phyloP scores from a whole-genome alignment of 1,284 basidiomycete species.

The Farysia itapuensis region DNA sequence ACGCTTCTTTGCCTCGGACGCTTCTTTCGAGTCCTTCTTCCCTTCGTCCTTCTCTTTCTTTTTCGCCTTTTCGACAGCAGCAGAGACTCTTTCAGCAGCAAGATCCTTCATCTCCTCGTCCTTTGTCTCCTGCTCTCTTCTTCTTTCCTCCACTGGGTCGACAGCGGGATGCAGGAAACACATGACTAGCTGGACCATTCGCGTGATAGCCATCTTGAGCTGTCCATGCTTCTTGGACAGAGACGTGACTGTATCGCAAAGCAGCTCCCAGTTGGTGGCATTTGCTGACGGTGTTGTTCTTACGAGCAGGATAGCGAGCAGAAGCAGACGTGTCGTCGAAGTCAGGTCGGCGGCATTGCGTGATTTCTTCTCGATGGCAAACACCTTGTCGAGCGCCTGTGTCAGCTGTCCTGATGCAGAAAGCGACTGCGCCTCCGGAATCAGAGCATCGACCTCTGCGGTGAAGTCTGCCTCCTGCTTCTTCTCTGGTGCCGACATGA shows the following conservation, averaged over 20 bases:
- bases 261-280: slow-evolving; percentile 41
- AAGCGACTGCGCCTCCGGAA: slow-evolving; percentile 62
- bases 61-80: slow-evolving; percentile 12
- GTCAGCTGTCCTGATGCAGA: slow-evolving; percentile 72
- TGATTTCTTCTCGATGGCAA: slow-evolving; percentile 89
- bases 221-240: slow-evolving; percentile 94
- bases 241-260: slow-evolving; percentile 44
- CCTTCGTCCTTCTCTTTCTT: slow-evolving; percentile 28
- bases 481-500: slow-evolving; percentile 47
- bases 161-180: slow-evolving; percentile 46
- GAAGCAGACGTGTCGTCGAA: slow-evolving; percentile 83
- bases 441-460: slow-evolving; percentile 63
- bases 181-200: slow-evolving; percentile 69
- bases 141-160: slow-evolving; percentile 65
- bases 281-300: slow-evolving; percentile 33
- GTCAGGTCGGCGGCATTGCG: slow-evolving; percentile 91
- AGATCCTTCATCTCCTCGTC: slow-evolving; percentile 37
- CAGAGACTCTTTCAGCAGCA: slow-evolving; percentile 22
- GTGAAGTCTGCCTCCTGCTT: slow-evolving; percentile 67
- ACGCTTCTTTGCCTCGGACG: slow-evolving; percentile 12
- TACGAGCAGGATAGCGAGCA: slow-evolving; percentile 66
- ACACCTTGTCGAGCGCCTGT: slow-evolving; percentile 85
- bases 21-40: slow-evolving; percentile 35
- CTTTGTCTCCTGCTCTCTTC: slow-evolving; percentile 18
- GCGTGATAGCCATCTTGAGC: slow-evolving; percentile 83